Percentiles rank a stretch among this genome's conserved stretches.
phyloP scores from a whole-genome alignment of 2,329 filamentous ascomycete species.

The Phyllosticta citribraziliensis region DNA sequence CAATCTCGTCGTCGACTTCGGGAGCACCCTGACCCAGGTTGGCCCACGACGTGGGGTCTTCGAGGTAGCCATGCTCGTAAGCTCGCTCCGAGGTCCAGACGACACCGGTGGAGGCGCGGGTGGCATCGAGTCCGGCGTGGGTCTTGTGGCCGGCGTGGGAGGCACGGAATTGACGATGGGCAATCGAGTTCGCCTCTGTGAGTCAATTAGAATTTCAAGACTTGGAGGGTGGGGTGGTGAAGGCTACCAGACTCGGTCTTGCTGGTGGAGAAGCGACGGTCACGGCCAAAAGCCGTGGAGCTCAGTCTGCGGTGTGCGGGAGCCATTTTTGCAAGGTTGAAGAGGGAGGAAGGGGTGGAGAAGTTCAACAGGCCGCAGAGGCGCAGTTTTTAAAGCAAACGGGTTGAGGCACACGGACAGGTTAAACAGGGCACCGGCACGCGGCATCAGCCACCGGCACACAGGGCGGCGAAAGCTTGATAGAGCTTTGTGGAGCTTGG shows the following conservation, averaged over 20 bases:
- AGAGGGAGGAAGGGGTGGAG: not conserved
- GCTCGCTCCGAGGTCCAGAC: conserved; percentile 89
- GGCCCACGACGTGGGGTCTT: conserved; percentile 75
- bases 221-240: not conserved
- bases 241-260: conserved; percentile 7
- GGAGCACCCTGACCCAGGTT: conserved; percentile 92
- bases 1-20: conserved; percentile 87
- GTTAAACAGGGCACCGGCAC: conserved; percentile 3
- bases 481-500: conserved; percentile 6
- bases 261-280: conserved; percentile 9
- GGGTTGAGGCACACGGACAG: not conserved
- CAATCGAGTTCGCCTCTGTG: conserved; percentile 68
- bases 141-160: conserved; percentile 85
- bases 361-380: not conserved
- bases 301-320: not conserved
- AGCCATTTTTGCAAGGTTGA: not conserved
- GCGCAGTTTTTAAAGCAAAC: conserved; percentile 1
- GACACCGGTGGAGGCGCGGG: conserved; percentile 81
- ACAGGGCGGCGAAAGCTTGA: conserved; percentile 2
- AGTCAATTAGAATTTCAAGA: not conserved
- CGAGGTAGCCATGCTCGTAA: conserved; percentile 76
- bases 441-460: conserved; percentile 4
- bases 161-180: conserved; percentile 80
- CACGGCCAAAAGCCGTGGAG: conserved; percentile 8
- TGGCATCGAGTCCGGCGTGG: conserved; percentile 83